Evolutionary conservation across 2,329 filamentous ascomycete genomes (phyloP), one percentile per base, ranked within the genome.

Genomic region (Alternaria alternata): DNA sequence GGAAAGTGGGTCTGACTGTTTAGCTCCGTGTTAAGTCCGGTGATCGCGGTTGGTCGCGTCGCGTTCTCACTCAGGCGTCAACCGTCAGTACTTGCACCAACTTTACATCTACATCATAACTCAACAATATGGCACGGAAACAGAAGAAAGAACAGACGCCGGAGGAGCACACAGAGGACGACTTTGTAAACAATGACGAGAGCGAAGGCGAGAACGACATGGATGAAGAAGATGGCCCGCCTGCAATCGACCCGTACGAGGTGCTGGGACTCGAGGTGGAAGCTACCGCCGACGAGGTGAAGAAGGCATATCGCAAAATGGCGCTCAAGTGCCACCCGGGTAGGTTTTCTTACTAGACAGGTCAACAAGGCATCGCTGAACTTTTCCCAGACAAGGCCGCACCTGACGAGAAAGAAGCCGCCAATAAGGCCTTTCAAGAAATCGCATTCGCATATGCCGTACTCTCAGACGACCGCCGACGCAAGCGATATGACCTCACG

Each of bases 391-490:
- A 97, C 85, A 97, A 97, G 82, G 92, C 89, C 4, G 68, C 87
- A 16, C 83, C 86, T 1, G 84, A 88, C 22, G 81, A 89, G 53
- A 93, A 92, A 73, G 85, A 89, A 26, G 81, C 85, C 42, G 94
- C 95, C 2, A 90, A 97, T 70, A 84, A 85, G 62, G 90, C 87
- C 54, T 99, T 99, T 78, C 95, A 99, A 79, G 85, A 91, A 69
- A 89, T 99, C 69, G 94, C 94, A 24, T 94, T 97, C 73, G 94
- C 95, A 53, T 97, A 98, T 75, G 94, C 93, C 34, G 87, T 99
- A 51, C 91, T 99, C 36, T 97, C 92, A 32, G 92, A 97, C 69
- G 85, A 90, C 22, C 84, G 85, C 20, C 88, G 95, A 54, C 91
- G 95, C 68, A 88, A 89, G 69, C 91, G 92, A 60, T 99, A 97